Conservation (phyloP, 352 stramenopile species). For the Globisporangium spiculum region DNA sequence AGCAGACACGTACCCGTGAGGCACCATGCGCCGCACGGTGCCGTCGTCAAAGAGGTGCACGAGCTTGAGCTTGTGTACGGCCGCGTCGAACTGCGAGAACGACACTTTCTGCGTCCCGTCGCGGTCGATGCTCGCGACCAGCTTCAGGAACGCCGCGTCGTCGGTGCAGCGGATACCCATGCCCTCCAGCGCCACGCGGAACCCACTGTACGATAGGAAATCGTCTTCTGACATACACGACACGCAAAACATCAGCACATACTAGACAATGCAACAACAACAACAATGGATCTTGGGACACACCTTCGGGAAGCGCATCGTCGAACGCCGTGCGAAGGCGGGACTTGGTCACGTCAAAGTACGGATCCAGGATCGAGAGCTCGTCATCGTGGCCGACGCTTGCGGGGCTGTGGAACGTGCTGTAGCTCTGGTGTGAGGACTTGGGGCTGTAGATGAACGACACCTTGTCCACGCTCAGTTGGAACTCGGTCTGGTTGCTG, state of each 20-base stretch:
- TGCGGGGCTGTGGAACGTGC: conserved; percentile 45
- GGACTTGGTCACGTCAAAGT: conserved; percentile 83
- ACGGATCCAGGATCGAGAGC: conserved; percentile 82
- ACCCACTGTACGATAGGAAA: conserved; percentile 52
- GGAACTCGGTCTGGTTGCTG: conserved; percentile 49
- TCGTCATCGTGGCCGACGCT: conserved; percentile 50
- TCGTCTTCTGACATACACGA: conserved; percentile 24
- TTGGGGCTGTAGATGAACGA: conserved; percentile 79
- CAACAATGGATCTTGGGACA: not conserved
- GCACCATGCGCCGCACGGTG: conserved; percentile 56
- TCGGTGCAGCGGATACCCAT: conserved; percentile 75
- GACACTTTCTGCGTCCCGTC: conserved; percentile 41
- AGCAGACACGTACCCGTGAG: conserved; percentile 45
- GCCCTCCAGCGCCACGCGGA: conserved; percentile 54
- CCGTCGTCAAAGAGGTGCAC: conserved; percentile 83
- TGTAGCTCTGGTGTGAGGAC: conserved; percentile 34
- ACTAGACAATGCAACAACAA: not conserved
- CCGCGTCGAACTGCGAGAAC: conserved; percentile 73
- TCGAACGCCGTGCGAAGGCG: conserved; percentile 69
- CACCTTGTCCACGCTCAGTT: conserved; percentile 79
- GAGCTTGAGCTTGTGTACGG: conserved; percentile 85
- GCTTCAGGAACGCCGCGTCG: conserved; percentile 64
- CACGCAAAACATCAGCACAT: not conserved
- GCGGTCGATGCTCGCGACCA: conserved; percentile 68
- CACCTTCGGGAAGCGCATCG: conserved; percentile 50